phyloP scores from a whole-genome alignment of 116 monocot species.

The Papilionanthe hybrid region DNA sequence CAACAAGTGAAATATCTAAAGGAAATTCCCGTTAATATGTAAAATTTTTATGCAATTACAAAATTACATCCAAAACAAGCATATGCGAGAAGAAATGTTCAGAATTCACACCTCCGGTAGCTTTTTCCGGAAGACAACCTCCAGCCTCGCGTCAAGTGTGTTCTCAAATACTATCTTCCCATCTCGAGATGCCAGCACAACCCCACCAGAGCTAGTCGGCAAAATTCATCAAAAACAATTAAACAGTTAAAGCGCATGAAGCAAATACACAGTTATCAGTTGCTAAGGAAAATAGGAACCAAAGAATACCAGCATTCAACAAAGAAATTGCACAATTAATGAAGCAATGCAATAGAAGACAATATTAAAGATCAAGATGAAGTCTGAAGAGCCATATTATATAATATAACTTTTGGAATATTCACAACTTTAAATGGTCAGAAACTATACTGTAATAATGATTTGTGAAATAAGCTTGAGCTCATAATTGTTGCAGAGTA shows the following conservation, averaged over 20 bases:
- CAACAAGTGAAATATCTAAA: not conserved
- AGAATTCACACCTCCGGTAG: conserved; percentile 57
- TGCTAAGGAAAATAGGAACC: not conserved
- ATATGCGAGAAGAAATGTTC: not conserved
- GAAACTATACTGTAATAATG: too few relatives aligned
- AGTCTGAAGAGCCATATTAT: too few relatives aligned
- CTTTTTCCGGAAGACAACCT: conserved; percentile 74
- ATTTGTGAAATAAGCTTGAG: too few relatives aligned
- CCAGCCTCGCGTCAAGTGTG: conserved; percentile 89
- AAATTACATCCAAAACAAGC: not conserved
- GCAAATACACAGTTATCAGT: not conserved
- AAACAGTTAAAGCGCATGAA: not conserved
- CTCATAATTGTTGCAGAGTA: too few relatives aligned
- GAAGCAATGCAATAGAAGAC: not conserved
- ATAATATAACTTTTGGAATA: too few relatives aligned
- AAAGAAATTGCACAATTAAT: not conserved
- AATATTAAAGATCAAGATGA: not conserved
- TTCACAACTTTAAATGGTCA: too few relatives aligned
- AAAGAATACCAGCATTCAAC: not conserved
- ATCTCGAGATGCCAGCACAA: conserved; percentile 92
- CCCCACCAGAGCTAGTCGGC: conserved; percentile 63
- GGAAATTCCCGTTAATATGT: not conserved
- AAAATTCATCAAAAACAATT: not conserved
- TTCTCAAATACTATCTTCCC: conserved; percentile 97
- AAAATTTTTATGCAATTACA: not conserved